Base-by-base conservation (phyloP, 495 filamentous ascomycete genomes). In the Aspergillus wentii region DNA sequence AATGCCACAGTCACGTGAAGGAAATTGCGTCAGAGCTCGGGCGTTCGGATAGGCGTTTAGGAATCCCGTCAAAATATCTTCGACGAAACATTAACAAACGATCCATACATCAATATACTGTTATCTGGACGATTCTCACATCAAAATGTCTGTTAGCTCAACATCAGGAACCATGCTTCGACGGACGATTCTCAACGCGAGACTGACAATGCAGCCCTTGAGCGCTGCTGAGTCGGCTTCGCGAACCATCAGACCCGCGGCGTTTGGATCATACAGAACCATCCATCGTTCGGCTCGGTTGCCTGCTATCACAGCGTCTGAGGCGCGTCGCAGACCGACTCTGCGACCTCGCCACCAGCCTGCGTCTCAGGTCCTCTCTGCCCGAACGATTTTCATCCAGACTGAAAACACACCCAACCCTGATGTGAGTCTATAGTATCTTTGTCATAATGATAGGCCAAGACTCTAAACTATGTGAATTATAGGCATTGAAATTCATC, bases 341-440 rank as follows among this genome's bases (percentile, higher is more conserved):
- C 46, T 75, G 51, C 69, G 58, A 23, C 65, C 68, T n/a, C 42
- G 64, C 22, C 69, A 72, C 35, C 69, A 71, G 40, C 64, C 68
- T 14, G 51, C 54, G 1, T 48, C 47, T 8, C 48, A 55, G 7
- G 59, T 66, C 19, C 66, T 56, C 35, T 61, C 72, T 39, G 71
- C 68, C 42, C 85, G 92, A 23, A 88, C 82, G 9, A 91, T 97
- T 56, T 98, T 96, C 70, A 98, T 98, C 47, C 92, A 96, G 67
- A 98, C 92, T 1, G 92, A 95, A 41, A 75, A 70, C 32, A 98
- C 94, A 7, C 94, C 92, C 10, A 97, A 97, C 62, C 69, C 78
- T 1, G 86, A 95, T 70, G 91, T 82, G 62, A 57, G 73, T 62
- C 18, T 10, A 5, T 10, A 28, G 8, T 22, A 44, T 37, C 3